Evolutionary conservation across 1,284 basidiomycete genomes (phyloP).

Genomic region (Ceratobasidium sp.): DNA sequence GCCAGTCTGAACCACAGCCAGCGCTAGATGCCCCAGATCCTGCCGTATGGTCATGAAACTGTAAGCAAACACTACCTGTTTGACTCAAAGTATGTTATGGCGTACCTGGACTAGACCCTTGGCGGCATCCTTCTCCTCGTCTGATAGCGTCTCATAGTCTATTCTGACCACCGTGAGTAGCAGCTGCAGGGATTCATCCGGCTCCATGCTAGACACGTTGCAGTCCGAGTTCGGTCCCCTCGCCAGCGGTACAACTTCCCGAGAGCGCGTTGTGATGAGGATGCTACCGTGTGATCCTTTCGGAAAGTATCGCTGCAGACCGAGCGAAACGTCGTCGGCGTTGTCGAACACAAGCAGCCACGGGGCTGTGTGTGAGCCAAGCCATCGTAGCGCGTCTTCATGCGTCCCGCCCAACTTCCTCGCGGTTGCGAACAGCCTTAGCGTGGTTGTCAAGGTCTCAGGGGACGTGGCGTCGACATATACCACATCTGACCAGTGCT

Average conservation of each 20-base stretch:
- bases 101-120: not conserved
- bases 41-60: not conserved
- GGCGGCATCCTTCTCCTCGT: not conserved
- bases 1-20: conserved; percentile 29
- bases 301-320: conserved; percentile 14
- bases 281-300: not conserved
- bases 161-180: not conserved
- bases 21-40: conserved; percentile 18
- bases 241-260: not conserved
- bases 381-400: conserved; percentile 12
- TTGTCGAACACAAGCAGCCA: conserved; percentile 43
- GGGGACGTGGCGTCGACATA: conserved; percentile 31
- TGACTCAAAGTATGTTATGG: no score
- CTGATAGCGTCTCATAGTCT: not conserved
- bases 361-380: not conserved
- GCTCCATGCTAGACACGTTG: conserved; percentile 18
- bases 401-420: not conserved
- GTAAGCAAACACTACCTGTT: not conserved
- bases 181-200: conserved; percentile 5
- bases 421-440: not conserved
- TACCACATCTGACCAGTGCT: conserved; percentile 7
- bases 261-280: conserved; percentile 18
- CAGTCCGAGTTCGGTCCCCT: not conserved
- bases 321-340: conserved; percentile 19
- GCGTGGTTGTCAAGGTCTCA: not conserved